These are phyloP conservation scores for Poa annua DNA, from an alignment of 176 grass and related monocot genomes.

Conservation along the genomic window DNA sequence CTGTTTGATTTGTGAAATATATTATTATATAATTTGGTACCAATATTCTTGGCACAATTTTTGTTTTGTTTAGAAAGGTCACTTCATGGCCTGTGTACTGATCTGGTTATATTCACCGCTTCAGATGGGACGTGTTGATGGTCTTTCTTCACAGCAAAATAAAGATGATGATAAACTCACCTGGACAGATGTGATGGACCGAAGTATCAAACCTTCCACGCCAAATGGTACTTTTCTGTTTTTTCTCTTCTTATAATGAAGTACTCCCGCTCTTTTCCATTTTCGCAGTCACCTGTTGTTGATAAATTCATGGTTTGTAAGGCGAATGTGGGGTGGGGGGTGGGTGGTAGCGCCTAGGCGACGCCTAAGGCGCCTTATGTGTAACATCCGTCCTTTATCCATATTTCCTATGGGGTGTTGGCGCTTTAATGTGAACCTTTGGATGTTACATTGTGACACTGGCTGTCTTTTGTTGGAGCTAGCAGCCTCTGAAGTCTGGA, in stretches of 20 bases:
- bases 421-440: not conserved
- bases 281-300: not conserved
- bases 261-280: not conserved
- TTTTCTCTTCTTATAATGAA: slow-evolving; percentile 6
- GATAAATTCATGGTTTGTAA: no score
- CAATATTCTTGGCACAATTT: not conserved
- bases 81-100: slow-evolving; percentile 19
- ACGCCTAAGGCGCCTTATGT: no score
- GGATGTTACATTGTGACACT: not conserved
- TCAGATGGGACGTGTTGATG: slow-evolving; percentile 85
- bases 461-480: not conserved
- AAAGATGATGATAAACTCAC: slow-evolving; percentile 71
- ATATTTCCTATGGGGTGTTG: not conserved
- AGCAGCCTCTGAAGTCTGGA: not conserved
- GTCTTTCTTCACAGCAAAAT: slow-evolving; percentile 74
- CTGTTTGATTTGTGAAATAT: slow-evolving; percentile 20
- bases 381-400: not conserved
- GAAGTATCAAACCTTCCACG: slow-evolving; percentile 45
- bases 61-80: slow-evolving; percentile 38
- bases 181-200: slow-evolving; percentile 80
- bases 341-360: no score
- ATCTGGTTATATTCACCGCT: slow-evolving; percentile 48
- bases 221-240: slow-evolving; percentile 53
- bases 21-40: slow-evolving; percentile 17
- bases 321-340: no score